Evolutionary conservation across 1,139 yeast species (phyloP), one percentile per base, ranked within the genome.

Genomic region (Suhomyces wounanorum): DNA sequence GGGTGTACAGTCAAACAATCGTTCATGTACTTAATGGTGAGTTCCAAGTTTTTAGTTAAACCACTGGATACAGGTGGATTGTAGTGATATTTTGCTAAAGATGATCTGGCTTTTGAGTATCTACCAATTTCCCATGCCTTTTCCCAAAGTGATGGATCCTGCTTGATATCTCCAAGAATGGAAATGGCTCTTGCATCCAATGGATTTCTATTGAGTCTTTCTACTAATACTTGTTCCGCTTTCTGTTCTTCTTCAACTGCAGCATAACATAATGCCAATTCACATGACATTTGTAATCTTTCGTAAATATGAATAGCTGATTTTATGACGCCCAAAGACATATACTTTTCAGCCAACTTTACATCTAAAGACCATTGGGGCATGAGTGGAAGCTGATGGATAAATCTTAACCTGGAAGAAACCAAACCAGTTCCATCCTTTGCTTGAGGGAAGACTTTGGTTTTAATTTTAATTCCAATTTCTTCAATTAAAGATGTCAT

Each of bases 401-500:
- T 78, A 59, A 81, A 91, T 56, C 84, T 75, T 51, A 89, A 66
- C 58, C 97, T 79, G 6, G 74, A 59, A 5, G 85, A 76, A 28
- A 75, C 73, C 2, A 77, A 67, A 2, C 68, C 64, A 17, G 55
- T 58, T 21, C 59, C 63, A 2, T 74, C 78, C 28, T 67, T 67
- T 0, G 77, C 70, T 50, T 75, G 75, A 4, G 95, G 90, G 43
- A 88, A 77, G 48, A 84, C 69, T 54, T 85, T 77, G 2, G 85
- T 71, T 52, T 80, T 77, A 47, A 89, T 82, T 51, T 84, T 83
- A 52, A 86, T 77, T 1, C 96, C 96, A 41, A 91, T 75, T 65
- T 92, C 98, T 63, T 92, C 97, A 28, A 92, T 94, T 46, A 95
- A 75, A 4, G 96, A 85, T 47, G 94, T 95, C 86, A 95, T 85